These are phyloP conservation scores for Xerophyta viscosa DNA, from an alignment of 106 monocot species.

Conservation along the genomic window DNA sequence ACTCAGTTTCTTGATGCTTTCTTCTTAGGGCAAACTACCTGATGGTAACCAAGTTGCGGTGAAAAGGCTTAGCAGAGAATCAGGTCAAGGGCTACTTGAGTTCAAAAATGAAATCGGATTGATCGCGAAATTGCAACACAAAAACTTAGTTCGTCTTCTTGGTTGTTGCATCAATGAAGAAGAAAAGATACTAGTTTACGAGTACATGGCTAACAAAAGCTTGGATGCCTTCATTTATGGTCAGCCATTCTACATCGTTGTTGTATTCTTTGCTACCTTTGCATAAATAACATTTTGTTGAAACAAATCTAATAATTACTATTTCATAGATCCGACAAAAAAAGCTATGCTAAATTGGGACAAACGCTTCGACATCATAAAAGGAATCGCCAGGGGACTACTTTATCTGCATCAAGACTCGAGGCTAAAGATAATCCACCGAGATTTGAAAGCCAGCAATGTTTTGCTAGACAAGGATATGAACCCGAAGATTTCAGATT, in stretches of 20 bases:
- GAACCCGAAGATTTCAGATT: constrained; percentile 12
- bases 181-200: too few relatives aligned
- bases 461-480: not conserved
- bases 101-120: not conserved
- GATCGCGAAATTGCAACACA: constrained; percentile 10
- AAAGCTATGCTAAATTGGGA: constrained; percentile 2
- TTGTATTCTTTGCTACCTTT: not conserved
- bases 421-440: constrained; percentile 3
- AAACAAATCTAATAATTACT: too few relatives aligned
- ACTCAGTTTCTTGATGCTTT: too few relatives aligned
- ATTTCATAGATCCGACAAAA: not conserved
- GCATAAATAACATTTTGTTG: too few relatives aligned
- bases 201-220: too few relatives aligned
- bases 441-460: too few relatives aligned
- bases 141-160: too few relatives aligned
- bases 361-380: constrained; percentile 4
- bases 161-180: too few relatives aligned
- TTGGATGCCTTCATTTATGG: too few relatives aligned
- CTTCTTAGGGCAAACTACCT: constrained; percentile 1
- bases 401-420: constrained; percentile 6
- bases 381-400: constrained; percentile 4
- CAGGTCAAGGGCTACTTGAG: constrained; percentile 2
- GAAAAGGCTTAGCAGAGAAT: not conserved
- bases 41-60: constrained; percentile 2
- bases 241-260: constrained; percentile 7